A percentile compares a stretch with the other conserved stretches of the same genome.
Evolutionary conservation across 345 rosid species (phyloP).

Genomic region (Garcia nutans): DNA sequence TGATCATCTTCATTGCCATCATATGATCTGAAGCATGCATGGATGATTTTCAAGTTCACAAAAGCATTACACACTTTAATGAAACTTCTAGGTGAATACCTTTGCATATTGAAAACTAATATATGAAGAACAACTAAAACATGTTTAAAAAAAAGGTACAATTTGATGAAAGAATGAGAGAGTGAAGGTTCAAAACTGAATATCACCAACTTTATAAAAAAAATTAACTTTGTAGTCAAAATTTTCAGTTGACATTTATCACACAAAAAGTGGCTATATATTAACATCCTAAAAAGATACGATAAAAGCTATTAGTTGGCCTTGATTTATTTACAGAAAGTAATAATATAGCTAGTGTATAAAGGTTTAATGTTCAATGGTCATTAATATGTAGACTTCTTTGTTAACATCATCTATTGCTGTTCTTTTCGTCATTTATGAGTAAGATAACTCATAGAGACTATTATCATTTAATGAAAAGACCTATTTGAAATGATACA

Average conservation of each 20-base stretch:
- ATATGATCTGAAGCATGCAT: slow-evolving; percentile 67
- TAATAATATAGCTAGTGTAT: too few species aligned
- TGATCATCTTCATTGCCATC: slow-evolving; percentile 98
- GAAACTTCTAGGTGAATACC: neutral
- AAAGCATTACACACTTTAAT: neutral
- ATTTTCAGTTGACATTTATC: neutral
- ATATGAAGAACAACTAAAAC: neutral
- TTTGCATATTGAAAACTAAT: neutral
- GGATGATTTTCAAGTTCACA: neutral
- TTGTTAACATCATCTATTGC: too few species aligned
- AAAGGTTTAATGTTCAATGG: too few species aligned
- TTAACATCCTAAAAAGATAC: neutral
- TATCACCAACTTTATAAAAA: neutral
- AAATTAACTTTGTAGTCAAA: neutral
- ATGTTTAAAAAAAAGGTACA: neutral
- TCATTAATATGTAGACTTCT: too few species aligned
- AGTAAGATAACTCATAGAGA: too few species aligned
- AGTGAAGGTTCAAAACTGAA: neutral
- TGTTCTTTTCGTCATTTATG: too few species aligned
- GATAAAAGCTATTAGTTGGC: neutral
- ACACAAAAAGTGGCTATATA: too few species aligned
- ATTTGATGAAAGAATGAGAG: neutral
- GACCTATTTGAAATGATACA: too few species aligned
- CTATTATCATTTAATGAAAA: too few species aligned
- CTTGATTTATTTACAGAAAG: too few species aligned